These are phyloP conservation scores for Epichloe gansuensis DNA, from an alignment of 2,329 filamentous ascomycete genomes.

Conservation along the genomic window DNA sequence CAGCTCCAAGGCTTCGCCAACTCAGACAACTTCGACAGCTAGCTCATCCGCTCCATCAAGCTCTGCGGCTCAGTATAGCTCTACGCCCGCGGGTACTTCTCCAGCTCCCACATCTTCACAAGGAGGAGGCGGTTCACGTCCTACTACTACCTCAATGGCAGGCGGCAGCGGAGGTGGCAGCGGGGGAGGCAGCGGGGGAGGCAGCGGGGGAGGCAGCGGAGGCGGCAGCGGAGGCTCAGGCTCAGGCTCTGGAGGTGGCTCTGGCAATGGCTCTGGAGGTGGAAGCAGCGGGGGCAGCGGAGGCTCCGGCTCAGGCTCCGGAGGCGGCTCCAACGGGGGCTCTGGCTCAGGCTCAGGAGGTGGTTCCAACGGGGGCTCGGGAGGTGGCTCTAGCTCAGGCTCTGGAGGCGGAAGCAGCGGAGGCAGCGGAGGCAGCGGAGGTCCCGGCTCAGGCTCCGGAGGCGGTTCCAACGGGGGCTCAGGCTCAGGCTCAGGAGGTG, in stretches of 20 bases:
- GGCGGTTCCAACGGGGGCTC: background rate
- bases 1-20: background rate
- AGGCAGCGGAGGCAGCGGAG: too few relatives aligned
- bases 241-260: background rate
- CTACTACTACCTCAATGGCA: too few relatives aligned
- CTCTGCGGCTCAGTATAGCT: background rate
- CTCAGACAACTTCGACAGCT: background rate
- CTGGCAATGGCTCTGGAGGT: background rate
- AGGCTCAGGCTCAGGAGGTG: background rate
- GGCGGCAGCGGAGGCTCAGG: background rate
- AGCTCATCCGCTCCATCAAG: background rate
- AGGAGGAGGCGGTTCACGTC: too few relatives aligned
- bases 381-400: background rate
- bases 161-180: background rate
- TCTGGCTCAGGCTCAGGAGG: background rate
- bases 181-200: background rate
- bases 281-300: background rate
- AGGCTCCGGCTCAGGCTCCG: background rate
- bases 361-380: background rate
- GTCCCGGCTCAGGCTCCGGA: background rate
- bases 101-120: too few relatives aligned
- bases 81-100: background rate
- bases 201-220: background rate
- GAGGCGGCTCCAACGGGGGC: too few relatives aligned
- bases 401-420: too few relatives aligned